A percentile compares a stretch with the other conserved stretches of the same genome.
Conservation (phyloP, 306 rosid genomes). For the Vigna radiata region DNA sequence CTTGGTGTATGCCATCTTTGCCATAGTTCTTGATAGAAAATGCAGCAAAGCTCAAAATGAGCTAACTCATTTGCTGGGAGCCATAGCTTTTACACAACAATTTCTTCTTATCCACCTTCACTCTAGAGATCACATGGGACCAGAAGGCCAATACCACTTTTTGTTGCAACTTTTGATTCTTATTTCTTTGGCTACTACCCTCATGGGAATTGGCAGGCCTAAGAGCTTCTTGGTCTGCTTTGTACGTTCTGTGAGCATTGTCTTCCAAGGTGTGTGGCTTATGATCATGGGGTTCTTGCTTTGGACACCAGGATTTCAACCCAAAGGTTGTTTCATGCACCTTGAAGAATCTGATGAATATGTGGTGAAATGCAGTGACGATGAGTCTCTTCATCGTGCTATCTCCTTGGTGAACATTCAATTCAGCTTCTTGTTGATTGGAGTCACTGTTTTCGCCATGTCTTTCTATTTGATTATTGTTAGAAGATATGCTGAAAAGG, state of each 20-base stretch:
- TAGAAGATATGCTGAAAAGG: constrained; percentile 46
- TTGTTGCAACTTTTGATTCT: constrained; percentile 61
- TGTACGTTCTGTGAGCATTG: constrained; percentile 63
- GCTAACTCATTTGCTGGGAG: constrained; percentile 61
- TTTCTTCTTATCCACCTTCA: constrained; percentile 75
- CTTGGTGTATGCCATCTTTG: constrained; percentile 59
- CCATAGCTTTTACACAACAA: constrained; percentile 70
- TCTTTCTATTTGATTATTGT: constrained; percentile 57
- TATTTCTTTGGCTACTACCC: constrained; percentile 58
- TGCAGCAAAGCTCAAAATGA: constrained; percentile 45
- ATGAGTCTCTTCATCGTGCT: constrained; percentile 66
- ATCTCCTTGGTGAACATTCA: constrained; percentile 64
- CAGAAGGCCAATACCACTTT: constrained; percentile 83
- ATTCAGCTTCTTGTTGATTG: constrained; percentile 73
- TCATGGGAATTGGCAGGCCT: constrained; percentile 64
- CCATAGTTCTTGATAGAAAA: constrained; percentile 58
- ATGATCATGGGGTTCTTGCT: constrained; percentile 73
- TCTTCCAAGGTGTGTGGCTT: constrained; percentile 81
- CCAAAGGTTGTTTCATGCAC: constrained; percentile 71
- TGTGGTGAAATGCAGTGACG: constrained; percentile 59
- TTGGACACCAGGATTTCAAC: constrained; percentile 59
- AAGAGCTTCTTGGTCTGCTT: constrained; percentile 70
- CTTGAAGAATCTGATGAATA: constrained; percentile 51
- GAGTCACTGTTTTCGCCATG: constrained; percentile 53
- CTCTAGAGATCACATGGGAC: constrained; percentile 76